Evolutionary conservation across 2,329 filamentous ascomycete genomes (phyloP).

Genomic region (Byssoonygena ceratinophila): DNA sequence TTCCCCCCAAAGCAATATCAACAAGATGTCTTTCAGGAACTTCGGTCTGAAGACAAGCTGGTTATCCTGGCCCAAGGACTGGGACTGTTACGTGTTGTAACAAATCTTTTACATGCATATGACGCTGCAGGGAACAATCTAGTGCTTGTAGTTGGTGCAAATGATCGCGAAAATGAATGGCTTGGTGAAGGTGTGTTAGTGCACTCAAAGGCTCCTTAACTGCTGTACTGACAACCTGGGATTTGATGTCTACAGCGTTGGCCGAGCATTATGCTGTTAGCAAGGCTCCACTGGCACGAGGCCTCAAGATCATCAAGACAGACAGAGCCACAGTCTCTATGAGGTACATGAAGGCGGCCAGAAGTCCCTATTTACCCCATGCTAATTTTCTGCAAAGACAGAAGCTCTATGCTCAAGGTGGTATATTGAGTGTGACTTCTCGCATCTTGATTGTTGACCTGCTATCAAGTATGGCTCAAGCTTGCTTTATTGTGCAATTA

Average conservation of each 20-base stretch:
- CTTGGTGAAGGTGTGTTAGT: slow-evolving; percentile 61
- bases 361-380: background rate
- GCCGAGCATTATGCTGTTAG: slow-evolving; percentile 92
- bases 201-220: background rate
- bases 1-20: slow-evolving; percentile 58
- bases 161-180: slow-evolving; percentile 91
- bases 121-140: slow-evolving; percentile 92
- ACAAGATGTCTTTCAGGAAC: slow-evolving; percentile 85
- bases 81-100: slow-evolving; percentile 80
- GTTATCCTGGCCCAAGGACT: slow-evolving; percentile 85
- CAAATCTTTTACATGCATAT: slow-evolving; percentile 93
- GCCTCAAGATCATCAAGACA: slow-evolving; percentile 85
- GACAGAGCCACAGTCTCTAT: slow-evolving; percentile 79
- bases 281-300: slow-evolving; percentile 67
- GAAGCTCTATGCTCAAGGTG: slow-evolving; percentile 81
- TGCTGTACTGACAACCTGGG: background rate
- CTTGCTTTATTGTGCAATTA: background rate
- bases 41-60: slow-evolving; percentile 83
- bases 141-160: slow-evolving; percentile 76
- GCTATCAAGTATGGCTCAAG: slow-evolving; percentile 49
- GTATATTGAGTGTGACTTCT: slow-evolving; percentile 91
- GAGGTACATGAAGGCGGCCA: slow-evolving; percentile 30
- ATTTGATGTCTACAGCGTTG: slow-evolving; percentile 45
- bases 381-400: slow-evolving; percentile 45
- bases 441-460: slow-evolving; percentile 91